Evolutionary conservation across 2,329 filamentous ascomycete genomes (phyloP).

Genomic region (Colletotrichum chrysophilum): DNA sequence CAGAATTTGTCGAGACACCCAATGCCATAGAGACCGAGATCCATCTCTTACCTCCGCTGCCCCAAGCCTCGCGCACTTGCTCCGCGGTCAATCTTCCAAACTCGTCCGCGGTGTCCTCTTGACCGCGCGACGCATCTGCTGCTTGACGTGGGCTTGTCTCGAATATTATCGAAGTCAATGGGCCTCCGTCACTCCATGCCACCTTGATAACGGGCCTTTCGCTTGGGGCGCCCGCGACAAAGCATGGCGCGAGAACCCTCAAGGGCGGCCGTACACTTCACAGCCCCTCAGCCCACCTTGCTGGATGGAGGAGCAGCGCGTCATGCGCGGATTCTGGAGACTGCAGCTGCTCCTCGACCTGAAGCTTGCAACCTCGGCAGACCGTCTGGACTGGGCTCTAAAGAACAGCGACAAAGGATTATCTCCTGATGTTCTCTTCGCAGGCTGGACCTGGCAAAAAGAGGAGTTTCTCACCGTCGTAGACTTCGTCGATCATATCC

Average conservation of each 20-base stretch:
- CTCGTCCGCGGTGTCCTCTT: background rate
- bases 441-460: background rate
- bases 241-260: background rate
- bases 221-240: background rate
- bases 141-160: background rate
- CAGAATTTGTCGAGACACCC: background rate
- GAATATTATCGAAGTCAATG: background rate
- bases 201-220: background rate
- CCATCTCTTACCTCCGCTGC: background rate
- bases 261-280: background rate
- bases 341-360: background rate
- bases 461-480: constrained; percentile 6
- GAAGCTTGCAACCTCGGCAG: background rate
- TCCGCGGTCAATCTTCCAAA: background rate
- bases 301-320: constrained; percentile 11
- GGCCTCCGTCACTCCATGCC: background rate
- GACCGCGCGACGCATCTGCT: background rate
- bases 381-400: background rate
- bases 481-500: background rate
- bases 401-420: background rate
- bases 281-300: background rate
- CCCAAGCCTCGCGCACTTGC: background rate
- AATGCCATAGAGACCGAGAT: background rate
- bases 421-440: background rate
- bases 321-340: constrained; percentile 13